Evolutionary conservation across 2,329 filamentous ascomycete species (phyloP).

Genomic region (Leptographium wingfieldii): DNA sequence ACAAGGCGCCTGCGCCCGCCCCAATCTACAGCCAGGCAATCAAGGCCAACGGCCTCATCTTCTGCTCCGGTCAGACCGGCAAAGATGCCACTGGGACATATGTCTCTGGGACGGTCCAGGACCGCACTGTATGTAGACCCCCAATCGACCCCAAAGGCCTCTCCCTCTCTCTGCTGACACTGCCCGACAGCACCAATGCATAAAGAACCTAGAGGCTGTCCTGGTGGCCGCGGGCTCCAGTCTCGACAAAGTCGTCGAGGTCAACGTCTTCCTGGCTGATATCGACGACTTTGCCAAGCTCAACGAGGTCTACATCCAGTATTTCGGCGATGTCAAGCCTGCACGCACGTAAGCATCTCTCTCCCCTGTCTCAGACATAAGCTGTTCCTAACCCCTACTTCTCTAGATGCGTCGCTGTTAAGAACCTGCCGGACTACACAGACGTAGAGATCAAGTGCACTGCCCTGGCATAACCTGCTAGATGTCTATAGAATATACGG

Average conservation of each 20-base stretch:
- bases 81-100: conserved; percentile 43
- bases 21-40: conserved; percentile 43
- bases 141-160: no score
- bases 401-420: conserved; percentile 19
- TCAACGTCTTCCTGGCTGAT: conserved; percentile 78
- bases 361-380: no score
- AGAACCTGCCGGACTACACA: conserved; percentile 72
- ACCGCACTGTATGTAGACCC: conserved; percentile 39
- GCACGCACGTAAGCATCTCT: conserved; percentile 25
- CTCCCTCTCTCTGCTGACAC: background rate
- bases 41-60: conserved; percentile 54
- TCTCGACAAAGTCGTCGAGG: conserved; percentile 62
- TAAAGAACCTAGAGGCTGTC: conserved; percentile 72
- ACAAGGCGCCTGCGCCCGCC: conserved; percentile 28
- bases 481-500: background rate
- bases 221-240: conserved; percentile 68
- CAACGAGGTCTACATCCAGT: conserved; percentile 61
- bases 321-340: conserved; percentile 19
- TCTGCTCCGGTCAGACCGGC: conserved; percentile 59
- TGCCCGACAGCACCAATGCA: conserved; percentile 39
- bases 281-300: conserved; percentile 73
- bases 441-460: conserved; percentile 84
- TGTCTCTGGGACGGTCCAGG: conserved; percentile 50
- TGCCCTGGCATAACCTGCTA: conserved; percentile 27
- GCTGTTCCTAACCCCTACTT: no score